These are phyloP conservation scores for Aspergillus affinis DNA, from an alignment of 495 filamentous ascomycete species.

Conservation along the genomic window DNA sequence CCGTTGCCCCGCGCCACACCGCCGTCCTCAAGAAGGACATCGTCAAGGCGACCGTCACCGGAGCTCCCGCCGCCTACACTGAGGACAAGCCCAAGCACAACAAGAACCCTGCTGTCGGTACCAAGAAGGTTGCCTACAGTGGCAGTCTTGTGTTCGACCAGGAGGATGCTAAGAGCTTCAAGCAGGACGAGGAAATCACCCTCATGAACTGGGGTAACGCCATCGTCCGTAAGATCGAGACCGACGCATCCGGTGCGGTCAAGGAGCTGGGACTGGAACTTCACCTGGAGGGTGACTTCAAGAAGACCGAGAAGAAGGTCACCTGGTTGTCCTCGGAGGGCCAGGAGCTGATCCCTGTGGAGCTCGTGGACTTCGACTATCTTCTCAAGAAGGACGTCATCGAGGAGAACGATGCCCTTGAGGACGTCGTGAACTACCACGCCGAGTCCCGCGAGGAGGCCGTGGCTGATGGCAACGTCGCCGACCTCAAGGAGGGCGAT, in stretches of 20 bases:
- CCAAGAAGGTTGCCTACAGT: conserved; percentile 79
- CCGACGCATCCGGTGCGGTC: conserved; percentile 57
- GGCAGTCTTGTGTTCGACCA: conserved; percentile 76
- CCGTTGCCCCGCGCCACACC: conserved; percentile 80
- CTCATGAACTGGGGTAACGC: conserved; percentile 97
- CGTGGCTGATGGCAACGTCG: conserved; percentile 77
- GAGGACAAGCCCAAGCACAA: conserved; percentile 80
- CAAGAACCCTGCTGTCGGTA: conserved; percentile 82
- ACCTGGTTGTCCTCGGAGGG: conserved; percentile 76
- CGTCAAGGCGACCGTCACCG: conserved; percentile 68
- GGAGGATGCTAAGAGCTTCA: conserved; percentile 78
- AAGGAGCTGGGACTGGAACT: conserved; percentile 73
- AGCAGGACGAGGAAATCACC: conserved; percentile 86
- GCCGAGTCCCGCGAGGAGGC: conserved; percentile 76
- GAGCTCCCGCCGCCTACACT: conserved; percentile 63
- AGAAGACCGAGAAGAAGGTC: conserved; percentile 92
- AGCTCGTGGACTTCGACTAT: conserved; percentile 89
- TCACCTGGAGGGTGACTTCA: conserved; percentile 84
- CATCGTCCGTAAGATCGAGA: conserved; percentile 70
- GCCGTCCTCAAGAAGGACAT: conserved; percentile 66
- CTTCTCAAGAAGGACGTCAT: conserved; percentile 90
- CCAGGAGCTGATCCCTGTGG: conserved; percentile 75
- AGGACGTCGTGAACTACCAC: conserved; percentile 73
- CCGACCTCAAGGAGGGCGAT: conserved; percentile 71
- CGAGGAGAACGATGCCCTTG: conserved; percentile 75